A percentile compares a stretch with the other conserved stretches of the same genome.
Evolutionary conservation across 495 filamentous ascomycete genomes (phyloP).

Genomic region (Elasticomyces elasticus): DNA sequence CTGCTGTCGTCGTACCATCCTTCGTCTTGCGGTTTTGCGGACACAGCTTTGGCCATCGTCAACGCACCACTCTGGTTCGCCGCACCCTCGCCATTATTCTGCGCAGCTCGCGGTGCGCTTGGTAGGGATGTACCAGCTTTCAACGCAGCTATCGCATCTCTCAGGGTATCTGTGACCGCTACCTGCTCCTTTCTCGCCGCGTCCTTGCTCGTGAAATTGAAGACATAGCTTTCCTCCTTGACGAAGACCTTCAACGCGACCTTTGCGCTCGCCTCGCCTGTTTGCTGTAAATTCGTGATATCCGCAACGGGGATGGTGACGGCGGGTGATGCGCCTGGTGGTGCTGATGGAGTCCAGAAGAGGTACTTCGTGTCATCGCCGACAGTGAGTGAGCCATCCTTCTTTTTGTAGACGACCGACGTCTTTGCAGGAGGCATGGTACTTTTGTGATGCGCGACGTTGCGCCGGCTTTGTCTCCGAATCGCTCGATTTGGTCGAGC

Average conservation of each 20-base stretch:
- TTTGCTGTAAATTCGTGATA: slow-evolving; percentile 91
- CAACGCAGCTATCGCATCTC: slow-evolving; percentile 58
- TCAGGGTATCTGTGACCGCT: slow-evolving; percentile 68
- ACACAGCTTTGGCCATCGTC: slow-evolving; percentile 49
- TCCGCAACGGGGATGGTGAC: slow-evolving; percentile 60
- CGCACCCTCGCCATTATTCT: slow-evolving; percentile 26
- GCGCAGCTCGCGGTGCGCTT: slow-evolving; percentile 27
- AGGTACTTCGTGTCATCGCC: slow-evolving; percentile 59
- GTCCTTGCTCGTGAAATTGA: slow-evolving; percentile 70
- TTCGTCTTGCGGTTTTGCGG: slow-evolving; percentile 36
- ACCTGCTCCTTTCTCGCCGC: slow-evolving; percentile 75
- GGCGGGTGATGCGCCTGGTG: slow-evolving; percentile 42
- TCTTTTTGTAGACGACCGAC: slow-evolving; percentile 83
- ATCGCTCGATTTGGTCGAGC: too few species aligned
- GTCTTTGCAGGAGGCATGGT: slow-evolving; percentile 18
- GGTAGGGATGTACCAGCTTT: slow-evolving; percentile 42
- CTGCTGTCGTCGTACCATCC: slow-evolving; percentile 66
- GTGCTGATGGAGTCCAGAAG: slow-evolving; percentile 64
- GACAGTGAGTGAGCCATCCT: slow-evolving; percentile 75
- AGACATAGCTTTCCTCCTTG: slow-evolving; percentile 64
- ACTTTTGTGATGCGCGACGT: neutral
- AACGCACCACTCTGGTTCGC: slow-evolving; percentile 42
- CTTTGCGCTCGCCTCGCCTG: slow-evolving; percentile 68
- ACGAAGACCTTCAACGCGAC: slow-evolving; percentile 85
- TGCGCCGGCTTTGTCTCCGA: too few species aligned